Conservation (phyloP, 108 stramenopile genomes). For the Aurantiochytrium sp. region DNA sequence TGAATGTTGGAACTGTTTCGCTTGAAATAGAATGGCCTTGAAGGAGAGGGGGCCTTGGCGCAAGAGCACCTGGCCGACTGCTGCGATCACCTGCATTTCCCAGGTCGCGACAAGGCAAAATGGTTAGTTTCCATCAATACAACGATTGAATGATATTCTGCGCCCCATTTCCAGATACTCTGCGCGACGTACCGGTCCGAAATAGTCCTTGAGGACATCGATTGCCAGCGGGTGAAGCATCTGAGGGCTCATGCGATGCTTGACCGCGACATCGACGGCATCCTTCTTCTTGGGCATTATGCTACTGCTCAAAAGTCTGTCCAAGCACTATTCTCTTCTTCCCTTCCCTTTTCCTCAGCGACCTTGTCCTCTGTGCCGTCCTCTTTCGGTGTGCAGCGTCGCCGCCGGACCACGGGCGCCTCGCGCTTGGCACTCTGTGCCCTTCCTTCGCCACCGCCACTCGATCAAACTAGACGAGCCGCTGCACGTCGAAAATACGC, state of each 20-base stretch:
- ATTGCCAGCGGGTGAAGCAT: background rate
- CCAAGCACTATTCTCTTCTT: background rate
- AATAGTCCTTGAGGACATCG: background rate
- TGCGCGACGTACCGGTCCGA: background rate
- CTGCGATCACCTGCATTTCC: background rate
- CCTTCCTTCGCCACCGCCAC: no score
- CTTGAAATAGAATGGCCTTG: background rate
- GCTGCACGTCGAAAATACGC: no score
- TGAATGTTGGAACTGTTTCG: background rate
- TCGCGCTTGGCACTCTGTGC: no score
- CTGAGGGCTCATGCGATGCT: background rate
- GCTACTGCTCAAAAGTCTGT: background rate
- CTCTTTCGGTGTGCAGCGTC: no score
- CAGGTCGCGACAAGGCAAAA: background rate
- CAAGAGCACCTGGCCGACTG: background rate
- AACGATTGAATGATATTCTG: background rate
- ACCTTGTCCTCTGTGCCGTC: no score
- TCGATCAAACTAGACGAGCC: no score
- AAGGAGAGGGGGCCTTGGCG: background rate
- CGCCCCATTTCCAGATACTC: background rate
- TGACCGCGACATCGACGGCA: background rate
- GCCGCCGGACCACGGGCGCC: no score
- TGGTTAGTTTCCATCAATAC: background rate
- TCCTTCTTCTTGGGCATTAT: background rate
- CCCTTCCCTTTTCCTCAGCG: background rate